phyloP scores from a whole-genome alignment of 2,329 filamentous ascomycete species.

The Penicillium expansum region DNA sequence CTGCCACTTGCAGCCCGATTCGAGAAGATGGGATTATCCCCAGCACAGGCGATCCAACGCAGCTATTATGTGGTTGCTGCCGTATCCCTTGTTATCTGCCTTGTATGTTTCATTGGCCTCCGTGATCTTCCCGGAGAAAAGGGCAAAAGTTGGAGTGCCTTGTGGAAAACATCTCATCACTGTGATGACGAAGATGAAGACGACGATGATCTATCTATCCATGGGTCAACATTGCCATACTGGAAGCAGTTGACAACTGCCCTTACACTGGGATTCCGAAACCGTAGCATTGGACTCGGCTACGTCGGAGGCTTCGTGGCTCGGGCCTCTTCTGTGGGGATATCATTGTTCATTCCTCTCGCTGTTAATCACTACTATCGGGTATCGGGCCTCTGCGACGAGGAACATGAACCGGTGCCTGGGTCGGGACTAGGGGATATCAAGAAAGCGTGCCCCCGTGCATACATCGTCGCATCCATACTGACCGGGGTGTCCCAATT shows the following conservation, averaged over 20 bases:
- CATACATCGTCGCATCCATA: slow-evolving; percentile 83
- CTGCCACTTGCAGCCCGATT: slow-evolving; percentile 83
- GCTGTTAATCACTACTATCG: slow-evolving; percentile 92
- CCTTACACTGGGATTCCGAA: slow-evolving; percentile 67
- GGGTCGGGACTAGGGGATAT: slow-evolving; percentile 56
- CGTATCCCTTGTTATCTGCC: slow-evolving; percentile 68
- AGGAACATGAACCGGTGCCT: slow-evolving; percentile 31
- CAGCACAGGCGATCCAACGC: slow-evolving; percentile 70
- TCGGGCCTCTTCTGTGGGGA: slow-evolving; percentile 88
- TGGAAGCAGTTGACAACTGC: slow-evolving; percentile 61
- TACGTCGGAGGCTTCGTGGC: slow-evolving; percentile 95
- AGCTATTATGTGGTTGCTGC: slow-evolving; percentile 84
- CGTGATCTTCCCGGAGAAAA: slow-evolving; percentile 68
- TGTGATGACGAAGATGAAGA: slow-evolving; percentile 4
- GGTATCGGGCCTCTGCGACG: slow-evolving; percentile 71
- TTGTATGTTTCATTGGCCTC: slow-evolving; percentile 77
- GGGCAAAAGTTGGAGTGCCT: slow-evolving; percentile 65
- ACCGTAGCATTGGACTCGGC: slow-evolving; percentile 76
- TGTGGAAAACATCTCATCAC: slow-evolving; percentile 33
- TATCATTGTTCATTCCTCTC: slow-evolving; percentile 90
- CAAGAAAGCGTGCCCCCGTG: slow-evolving; percentile 78
- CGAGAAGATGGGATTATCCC: slow-evolving; percentile 67
- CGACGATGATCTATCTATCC: slow-evolving; percentile 1
- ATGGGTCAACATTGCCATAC: slow-evolving; percentile 24
- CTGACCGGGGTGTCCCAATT: slow-evolving; percentile 87